A percentile compares a stretch with the other conserved stretches of the same genome.
phyloP scores from a whole-genome alignment of 805 yeast genomes.

The Ogataea pignaliae region DNA sequence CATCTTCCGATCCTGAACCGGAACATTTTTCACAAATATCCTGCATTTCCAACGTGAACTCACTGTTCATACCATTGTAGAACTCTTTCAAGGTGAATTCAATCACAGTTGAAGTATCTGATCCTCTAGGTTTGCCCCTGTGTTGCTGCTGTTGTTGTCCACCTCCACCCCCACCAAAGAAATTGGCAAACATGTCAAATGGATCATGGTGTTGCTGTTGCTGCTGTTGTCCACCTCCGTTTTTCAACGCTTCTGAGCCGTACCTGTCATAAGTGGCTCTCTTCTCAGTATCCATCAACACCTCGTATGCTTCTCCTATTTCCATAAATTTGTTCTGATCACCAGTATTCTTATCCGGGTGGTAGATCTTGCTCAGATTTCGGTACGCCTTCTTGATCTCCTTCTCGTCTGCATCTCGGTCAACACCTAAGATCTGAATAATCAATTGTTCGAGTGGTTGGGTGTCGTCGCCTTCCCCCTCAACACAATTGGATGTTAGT shows the following conservation, averaged over 20 bases:
- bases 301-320: conserved; percentile 91
- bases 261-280: conserved; percentile 63
- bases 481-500: background rate
- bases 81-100: conserved; percentile 59
- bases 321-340: conserved; percentile 81
- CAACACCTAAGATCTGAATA: conserved; percentile 57
- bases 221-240: conserved; percentile 50
- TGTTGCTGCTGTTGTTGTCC: conserved; percentile 25
- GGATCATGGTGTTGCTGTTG: conserved; percentile 29
- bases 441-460: background rate
- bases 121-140: conserved; percentile 51
- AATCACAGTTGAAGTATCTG: conserved; percentile 51
- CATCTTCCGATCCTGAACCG: conserved; percentile 86
- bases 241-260: conserved; percentile 72
- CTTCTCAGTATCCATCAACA: conserved; percentile 68
- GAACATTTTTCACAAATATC: conserved; percentile 72
- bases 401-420: conserved; percentile 63
- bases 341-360: conserved; percentile 90
- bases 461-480: too few relatives aligned
- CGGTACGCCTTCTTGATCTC: conserved; percentile 86
- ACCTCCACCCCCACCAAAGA: conserved; percentile 49
- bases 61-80: conserved; percentile 62
- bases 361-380: conserved; percentile 75
- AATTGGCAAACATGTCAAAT: conserved; percentile 58
- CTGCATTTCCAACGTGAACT: conserved; percentile 62